Base-by-base conservation (phyloP, 163 green algal species). In the Volvox carteri region DNA sequence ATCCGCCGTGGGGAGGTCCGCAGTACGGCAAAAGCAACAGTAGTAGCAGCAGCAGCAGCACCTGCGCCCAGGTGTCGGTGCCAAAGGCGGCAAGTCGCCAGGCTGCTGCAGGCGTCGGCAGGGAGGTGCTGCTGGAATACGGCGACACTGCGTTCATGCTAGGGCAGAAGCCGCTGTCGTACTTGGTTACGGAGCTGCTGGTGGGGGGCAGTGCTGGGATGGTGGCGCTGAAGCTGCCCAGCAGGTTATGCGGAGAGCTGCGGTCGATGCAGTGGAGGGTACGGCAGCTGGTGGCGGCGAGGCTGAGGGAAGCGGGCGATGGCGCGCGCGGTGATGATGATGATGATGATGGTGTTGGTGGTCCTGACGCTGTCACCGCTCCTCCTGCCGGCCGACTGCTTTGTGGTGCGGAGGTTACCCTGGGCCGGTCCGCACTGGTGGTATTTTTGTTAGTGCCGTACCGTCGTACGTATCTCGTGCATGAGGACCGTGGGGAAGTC, bases 1-100 rank as follows among this genome's bases (percentile, higher is more conserved):
- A 91, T 54, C 86, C 86, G 4, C 86, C 86, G 4, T 91, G 86
- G 86, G 86, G 86, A 25, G 86, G 86, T 1, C 86, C 86, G 0
- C 52, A 84, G 67, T 91, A 91, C 86, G 28, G 25, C 5, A n/a
- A n/a, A n/a, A n/a, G n/a, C n/a, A n/a, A n/a, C n/a, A n/a, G n/a
- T n/a, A n/a, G n/a, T n/a, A n/a, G 48, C 48, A 14, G 48, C 48
- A 14, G 48, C 14, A 14, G 12, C 11, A 58, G 12, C 48, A 14
- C 48, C 48, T 11, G 56, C 33, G 48, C 44, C 44, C 4, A 37
- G 28, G 16, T 23, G 35, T 2, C 42, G 16, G 21, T 41, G 21
- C 2, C 56, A 60, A 56, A n/a, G 16, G 56, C 56, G 11, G 4
- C 12, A 16, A 39, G 23, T n/a, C 18, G 39, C 54, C n/a, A n/a